These are phyloP conservation scores for Panicum hallii DNA, from an alignment of 202 grass and related monocot species.

Conservation along the genomic window DNA sequence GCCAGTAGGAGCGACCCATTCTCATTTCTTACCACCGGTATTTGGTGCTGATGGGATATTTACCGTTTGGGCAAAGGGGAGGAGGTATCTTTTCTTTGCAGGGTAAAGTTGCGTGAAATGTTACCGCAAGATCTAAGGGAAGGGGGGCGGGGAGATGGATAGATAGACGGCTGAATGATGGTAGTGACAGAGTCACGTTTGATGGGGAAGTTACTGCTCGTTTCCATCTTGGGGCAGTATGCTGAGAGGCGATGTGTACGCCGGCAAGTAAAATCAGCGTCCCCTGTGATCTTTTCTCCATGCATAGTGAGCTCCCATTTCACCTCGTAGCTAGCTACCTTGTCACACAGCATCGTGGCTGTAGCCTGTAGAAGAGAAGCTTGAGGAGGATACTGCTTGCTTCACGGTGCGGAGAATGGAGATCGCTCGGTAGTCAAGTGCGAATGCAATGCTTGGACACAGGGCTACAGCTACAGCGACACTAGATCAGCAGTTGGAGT, in stretches of 20 bases:
- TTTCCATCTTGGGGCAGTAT: background rate
- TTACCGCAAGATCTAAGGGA: background rate
- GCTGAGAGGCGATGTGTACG: background rate
- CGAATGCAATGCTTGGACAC: background rate
- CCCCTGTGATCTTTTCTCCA: background rate
- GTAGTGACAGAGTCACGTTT: background rate
- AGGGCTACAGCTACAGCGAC: background rate
- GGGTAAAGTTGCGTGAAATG: slow-evolving; percentile 3
- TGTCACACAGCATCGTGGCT: background rate
- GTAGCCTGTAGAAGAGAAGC: background rate
- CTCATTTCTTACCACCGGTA: background rate
- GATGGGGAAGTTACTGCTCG: background rate
- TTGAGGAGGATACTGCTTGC: background rate
- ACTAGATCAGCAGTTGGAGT: background rate
- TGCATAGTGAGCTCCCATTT: background rate
- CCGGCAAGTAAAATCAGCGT: background rate
- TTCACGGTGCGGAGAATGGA: background rate
- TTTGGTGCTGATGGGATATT: background rate
- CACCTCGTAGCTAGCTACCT: background rate
- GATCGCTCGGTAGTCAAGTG: background rate
- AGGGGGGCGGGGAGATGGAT: background rate
- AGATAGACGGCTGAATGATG: background rate
- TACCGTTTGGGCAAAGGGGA: slow-evolving; percentile 7
- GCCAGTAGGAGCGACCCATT: background rate
- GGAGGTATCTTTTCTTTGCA: slow-evolving; percentile 39